Base-by-base conservation (phyloP, 2,329 filamentous ascomycete genomes). In the Ophiostoma ips region DNA sequence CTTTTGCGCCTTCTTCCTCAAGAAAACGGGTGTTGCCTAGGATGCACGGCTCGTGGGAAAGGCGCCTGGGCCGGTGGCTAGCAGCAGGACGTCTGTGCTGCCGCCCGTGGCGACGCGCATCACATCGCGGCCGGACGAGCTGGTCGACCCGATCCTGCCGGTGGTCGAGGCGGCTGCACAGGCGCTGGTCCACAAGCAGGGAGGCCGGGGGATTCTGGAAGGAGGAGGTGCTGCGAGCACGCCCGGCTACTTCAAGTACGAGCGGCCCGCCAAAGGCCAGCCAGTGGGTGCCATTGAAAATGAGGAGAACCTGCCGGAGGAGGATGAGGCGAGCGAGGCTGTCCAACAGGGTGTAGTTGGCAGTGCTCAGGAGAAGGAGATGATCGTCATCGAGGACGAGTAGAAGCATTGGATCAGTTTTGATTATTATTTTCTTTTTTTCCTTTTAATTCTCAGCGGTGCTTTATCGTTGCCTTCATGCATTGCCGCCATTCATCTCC, bases 11-110 rank as follows among this genome's bases (percentile, higher is more conserved):
- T 78, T 81, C 56, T 86, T 86, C 59, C 61, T 60, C 11, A 64
- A 66, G 8, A 77, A 77, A 60, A 79, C 79, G 0, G 75, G 75
- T 0, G 65, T 78, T 10, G 60, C 66, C 2, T 86, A 81, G 82
- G 67, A 74, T n/a, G 64, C 79, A 40, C 68, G 77, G 24, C 46
- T 57, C 21, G 51, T 54, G 8, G 51, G 21, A 18, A 28, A 11
- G n/a, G 28, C 48, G 4, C 50, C 52, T 1, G 16, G 6, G 8
- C 16, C 12, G 10, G 28, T 31, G 21, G 16, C 12, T 18, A 10
- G n/a, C n/a, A n/a, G n/a, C n/a, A n/a, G n/a, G 18, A 24, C 37
- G 19, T 10, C 15, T 18, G 35, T 37, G 40, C 15, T 30, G 24
- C n/a, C 24, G 41, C 18, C 28, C 7, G 24, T 31, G 8, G 10